phyloP scores from a whole-genome alignment of 78 protist species.

The Dictyostelium firmibasis region DNA sequence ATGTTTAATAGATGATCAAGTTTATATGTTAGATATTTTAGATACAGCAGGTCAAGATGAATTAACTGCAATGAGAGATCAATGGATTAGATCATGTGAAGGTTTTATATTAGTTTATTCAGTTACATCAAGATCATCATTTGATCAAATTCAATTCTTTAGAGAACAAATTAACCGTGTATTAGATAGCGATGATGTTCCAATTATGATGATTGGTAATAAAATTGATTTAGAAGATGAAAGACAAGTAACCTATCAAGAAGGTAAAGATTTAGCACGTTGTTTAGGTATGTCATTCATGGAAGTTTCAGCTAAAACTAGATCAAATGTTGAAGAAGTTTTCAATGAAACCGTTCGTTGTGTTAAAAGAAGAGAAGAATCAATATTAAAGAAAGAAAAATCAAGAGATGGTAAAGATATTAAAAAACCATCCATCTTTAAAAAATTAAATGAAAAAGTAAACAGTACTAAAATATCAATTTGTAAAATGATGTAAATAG shows the following conservation, averaged over 20 bases:
- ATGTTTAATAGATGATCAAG: constrained; percentile 40
- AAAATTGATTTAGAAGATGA: constrained; percentile 93
- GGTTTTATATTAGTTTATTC: constrained; percentile 99
- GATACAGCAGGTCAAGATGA: constrained; percentile 98
- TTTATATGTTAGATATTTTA: constrained; percentile 63
- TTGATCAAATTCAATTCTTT: constrained; percentile 91
- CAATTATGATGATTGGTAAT: constrained; percentile 99
- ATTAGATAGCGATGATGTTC: constrained; percentile 92
- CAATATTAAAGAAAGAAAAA: too few relatives aligned
- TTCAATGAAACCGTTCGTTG: constrained; percentile 25
- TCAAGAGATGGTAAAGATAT: not conserved
- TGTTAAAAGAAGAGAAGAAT: constrained; percentile 40
- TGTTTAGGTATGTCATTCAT: constrained; percentile 77
- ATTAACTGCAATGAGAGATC: constrained; percentile 94
- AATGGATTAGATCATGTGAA: constrained; percentile 97
- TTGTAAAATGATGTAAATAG: not conserved
- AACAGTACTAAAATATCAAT: too few relatives aligned
- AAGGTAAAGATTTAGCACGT: constrained; percentile 79
- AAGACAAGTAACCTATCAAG: constrained; percentile 79
- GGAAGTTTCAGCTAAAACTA: constrained; percentile 86
- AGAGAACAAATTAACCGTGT: constrained; percentile 89
- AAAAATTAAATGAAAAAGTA: too few relatives aligned
- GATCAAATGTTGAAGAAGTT: constrained; percentile 89
- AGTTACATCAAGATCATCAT: constrained; percentile 92
- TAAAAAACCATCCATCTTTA: too few relatives aligned